Percentiles rank a stretch among this genome's conserved stretches.
Conservation (phyloP, 306 rosid genomes). For the Crotalaria pallida region DNA sequence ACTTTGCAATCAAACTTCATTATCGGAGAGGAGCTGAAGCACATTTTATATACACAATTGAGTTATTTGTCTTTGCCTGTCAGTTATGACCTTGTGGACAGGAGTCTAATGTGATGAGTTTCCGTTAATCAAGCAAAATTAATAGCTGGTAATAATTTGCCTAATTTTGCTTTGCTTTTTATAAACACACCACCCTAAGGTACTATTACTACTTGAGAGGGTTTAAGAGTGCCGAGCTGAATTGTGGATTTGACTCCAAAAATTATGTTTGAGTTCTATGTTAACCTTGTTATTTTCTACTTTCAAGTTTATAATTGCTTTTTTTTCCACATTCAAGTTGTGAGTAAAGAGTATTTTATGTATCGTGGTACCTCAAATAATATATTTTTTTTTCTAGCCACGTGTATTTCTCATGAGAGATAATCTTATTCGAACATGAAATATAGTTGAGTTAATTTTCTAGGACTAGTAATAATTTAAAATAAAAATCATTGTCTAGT, state of each 20-base stretch:
- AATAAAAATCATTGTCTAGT: no score
- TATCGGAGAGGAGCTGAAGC: neutral
- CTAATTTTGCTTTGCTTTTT: slow-evolving; percentile 24
- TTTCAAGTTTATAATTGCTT: neutral
- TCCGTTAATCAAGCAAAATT: neutral
- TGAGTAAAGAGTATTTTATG: no score
- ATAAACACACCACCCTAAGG: slow-evolving; percentile 1
- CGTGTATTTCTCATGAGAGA: no score
- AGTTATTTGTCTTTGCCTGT: neutral
- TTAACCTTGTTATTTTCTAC: no score
- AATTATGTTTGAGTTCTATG: no score
- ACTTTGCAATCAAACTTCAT: neutral
- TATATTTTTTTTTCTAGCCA: no score
- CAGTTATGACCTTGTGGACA: neutral
- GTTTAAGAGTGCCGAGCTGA: neutral
- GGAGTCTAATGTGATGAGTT: neutral
- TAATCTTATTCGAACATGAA: no score
- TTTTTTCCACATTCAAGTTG: neutral
- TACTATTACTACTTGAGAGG: no score
- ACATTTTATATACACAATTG: no score
- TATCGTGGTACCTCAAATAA: no score
- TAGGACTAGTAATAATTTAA: no score
- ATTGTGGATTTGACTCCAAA: neutral
- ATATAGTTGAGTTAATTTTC: no score
- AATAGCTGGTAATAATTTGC: neutral